These are phyloP conservation scores for Diaporthe nobilis DNA, from an alignment of 2,329 filamentous ascomycete species.

Conservation along the genomic window DNA sequence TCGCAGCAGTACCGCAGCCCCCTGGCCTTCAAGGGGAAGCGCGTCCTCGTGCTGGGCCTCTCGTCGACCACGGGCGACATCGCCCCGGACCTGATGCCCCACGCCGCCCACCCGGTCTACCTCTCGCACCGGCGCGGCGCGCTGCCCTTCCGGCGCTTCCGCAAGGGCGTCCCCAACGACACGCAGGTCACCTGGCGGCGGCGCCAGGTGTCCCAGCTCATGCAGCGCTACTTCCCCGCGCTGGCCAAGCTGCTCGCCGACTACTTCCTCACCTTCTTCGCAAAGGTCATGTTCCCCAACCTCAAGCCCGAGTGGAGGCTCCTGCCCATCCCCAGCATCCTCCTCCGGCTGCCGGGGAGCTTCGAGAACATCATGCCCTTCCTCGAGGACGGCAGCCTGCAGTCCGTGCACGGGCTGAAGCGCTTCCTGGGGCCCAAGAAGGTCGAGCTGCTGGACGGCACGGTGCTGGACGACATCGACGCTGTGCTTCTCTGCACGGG, in stretches of 20 bases:
- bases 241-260: conserved; percentile 41
- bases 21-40: conserved; percentile 37
- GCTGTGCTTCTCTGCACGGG: conserved; percentile 40
- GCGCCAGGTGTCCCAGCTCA: conserved; percentile 38
- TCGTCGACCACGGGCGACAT: conserved; percentile 43
- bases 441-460: conserved; percentile 40
- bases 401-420: conserved; percentile 38
- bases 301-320: conserved; percentile 50
- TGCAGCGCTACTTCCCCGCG: conserved; percentile 42
- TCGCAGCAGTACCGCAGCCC: conserved; percentile 42
- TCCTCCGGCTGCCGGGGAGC: conserved; percentile 42
- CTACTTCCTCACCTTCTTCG: conserved; percentile 14
- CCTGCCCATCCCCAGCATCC: conserved; percentile 38
- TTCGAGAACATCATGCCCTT: conserved; percentile 51
- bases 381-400: conserved; percentile 43
- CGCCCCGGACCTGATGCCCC: conserved; percentile 37
- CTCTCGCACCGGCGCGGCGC: conserved; percentile 42
- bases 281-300: conserved; percentile 42
- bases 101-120: conserved; percentile 41
- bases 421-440: conserved; percentile 35
- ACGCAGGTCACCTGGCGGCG: conserved; percentile 48
- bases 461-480: conserved; percentile 37
- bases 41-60: conserved; percentile 42
- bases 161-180: conserved; percentile 38
- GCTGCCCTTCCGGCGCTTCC: conserved; percentile 38